Evolutionary conservation across 208 protist genomes (phyloP).

Genomic region (Acanthamoeba quina): DNA sequence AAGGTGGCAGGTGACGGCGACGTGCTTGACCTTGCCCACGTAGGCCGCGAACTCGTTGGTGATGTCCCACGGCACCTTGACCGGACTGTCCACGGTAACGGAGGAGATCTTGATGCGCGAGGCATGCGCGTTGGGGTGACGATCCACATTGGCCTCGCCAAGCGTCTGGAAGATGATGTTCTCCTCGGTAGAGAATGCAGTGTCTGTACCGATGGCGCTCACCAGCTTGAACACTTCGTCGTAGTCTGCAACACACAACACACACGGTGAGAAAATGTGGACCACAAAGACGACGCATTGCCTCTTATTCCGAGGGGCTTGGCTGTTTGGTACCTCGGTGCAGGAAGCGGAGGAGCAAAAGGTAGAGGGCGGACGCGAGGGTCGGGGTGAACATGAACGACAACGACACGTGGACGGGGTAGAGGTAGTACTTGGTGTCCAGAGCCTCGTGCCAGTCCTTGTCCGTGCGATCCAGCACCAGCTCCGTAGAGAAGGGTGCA

Average conservation of each 20-base stretch:
- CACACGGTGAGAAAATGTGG: slow-evolving; percentile 87
- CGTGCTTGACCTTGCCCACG: slow-evolving; percentile 91
- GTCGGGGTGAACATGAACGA: slow-evolving; percentile 93
- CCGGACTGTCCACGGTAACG: slow-evolving; percentile 90
- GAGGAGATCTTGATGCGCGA: slow-evolving; percentile 93
- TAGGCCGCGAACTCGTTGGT: slow-evolving; percentile 91
- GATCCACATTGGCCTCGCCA: slow-evolving; percentile 82
- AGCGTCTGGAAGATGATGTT: slow-evolving; percentile 72
- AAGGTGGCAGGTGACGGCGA: slow-evolving; percentile 89
- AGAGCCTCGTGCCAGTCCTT: slow-evolving; percentile 90
- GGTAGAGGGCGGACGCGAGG: slow-evolving; percentile 95
- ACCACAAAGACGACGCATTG: too few relatives aligned
- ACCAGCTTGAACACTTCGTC: slow-evolving; percentile 73
- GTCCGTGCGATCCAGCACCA: slow-evolving; percentile 90
- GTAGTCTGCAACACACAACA: slow-evolving; percentile 86
- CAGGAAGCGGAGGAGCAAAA: slow-evolving; percentile 93
- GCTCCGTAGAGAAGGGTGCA: slow-evolving; percentile 78
- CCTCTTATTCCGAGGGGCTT: slow-evolving; percentile 71
- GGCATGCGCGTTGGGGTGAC: slow-evolving; percentile 92
- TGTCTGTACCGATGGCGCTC: slow-evolving; percentile 80
- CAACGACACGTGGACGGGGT: slow-evolving; percentile 92
- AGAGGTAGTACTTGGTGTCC: slow-evolving; percentile 93
- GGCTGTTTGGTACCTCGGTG: slow-evolving; percentile 86
- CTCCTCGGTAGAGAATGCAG: slow-evolving; percentile 77
- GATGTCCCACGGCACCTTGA: slow-evolving; percentile 90